Conservation (phyloP, 2,329 filamentous ascomycete genomes). For the Colletotrichum salicis region DNA sequence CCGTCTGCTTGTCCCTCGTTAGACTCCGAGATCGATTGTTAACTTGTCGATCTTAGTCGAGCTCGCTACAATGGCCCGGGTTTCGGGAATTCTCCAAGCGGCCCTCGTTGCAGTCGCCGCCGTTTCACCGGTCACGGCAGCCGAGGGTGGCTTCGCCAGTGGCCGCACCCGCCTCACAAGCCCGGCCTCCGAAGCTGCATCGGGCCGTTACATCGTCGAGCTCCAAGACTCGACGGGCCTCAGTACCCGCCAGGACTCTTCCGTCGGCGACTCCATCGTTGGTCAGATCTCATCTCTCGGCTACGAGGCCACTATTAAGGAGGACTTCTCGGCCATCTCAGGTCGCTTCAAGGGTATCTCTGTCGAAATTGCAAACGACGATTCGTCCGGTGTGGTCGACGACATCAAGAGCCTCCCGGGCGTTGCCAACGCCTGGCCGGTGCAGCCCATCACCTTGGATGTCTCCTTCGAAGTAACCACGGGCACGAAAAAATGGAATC, state of each 20-base stretch:
- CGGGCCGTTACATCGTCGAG: slow-evolving; percentile 32
- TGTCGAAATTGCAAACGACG: slow-evolving; percentile 25
- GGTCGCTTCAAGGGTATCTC: slow-evolving; percentile 28
- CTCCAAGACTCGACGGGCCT: not conserved
- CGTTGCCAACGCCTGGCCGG: slow-evolving; percentile 23
- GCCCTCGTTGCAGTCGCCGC: not conserved
- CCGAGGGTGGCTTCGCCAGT: slow-evolving; percentile 12
- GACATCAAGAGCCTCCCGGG: slow-evolving; percentile 32
- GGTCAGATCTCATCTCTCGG: slow-evolving; percentile 25
- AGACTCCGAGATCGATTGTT: not conserved
- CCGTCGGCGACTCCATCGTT: slow-evolving; percentile 13
- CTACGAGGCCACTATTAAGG: slow-evolving; percentile 28
- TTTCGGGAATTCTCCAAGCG: not conserved
- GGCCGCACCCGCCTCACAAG: slow-evolving; percentile 11
- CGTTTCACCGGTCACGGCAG: not conserved
- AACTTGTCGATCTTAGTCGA: not conserved
- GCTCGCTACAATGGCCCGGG: not conserved
- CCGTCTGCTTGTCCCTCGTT: not conserved
- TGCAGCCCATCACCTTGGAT: slow-evolving; percentile 36
- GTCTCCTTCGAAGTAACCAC: slow-evolving; percentile 25
- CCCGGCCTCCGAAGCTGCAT: not conserved
- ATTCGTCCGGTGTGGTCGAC: slow-evolving; percentile 17
- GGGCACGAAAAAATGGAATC: slow-evolving; percentile 34
- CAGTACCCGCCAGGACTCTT: slow-evolving; percentile 18
- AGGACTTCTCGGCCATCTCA: slow-evolving; percentile 26